A percentile compares a stretch with the other conserved stretches of the same genome.
phyloP scores from a whole-genome alignment of 177 flowering plant genomes.

The Vitis hybrid region DNA sequence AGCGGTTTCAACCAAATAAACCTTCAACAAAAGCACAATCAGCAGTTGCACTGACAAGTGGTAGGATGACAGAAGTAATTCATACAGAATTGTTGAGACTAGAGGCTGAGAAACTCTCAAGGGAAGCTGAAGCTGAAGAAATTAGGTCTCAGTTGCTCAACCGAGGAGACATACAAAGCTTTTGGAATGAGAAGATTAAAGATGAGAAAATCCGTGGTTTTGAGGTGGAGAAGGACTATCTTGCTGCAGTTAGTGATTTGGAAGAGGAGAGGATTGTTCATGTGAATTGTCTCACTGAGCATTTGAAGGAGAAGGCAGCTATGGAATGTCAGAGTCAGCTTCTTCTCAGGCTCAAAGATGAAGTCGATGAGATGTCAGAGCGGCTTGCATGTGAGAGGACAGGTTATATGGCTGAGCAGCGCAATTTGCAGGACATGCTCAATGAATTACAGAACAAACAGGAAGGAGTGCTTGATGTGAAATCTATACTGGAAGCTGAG shows the following conservation, averaged over 20 bases:
- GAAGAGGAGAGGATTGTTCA: conserved; percentile 51
- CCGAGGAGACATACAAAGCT: conserved; percentile 60
- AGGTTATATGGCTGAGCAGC: conserved; percentile 44
- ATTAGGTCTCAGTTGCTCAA: conserved; percentile 63
- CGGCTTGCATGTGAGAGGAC: conserved; percentile 55
- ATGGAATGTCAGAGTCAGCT: conserved; percentile 78
- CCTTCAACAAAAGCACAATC: conserved; percentile 91
- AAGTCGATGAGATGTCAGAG: conserved; percentile 67
- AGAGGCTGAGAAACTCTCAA: conserved; percentile 57
- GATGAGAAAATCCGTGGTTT: conserved; percentile 42
- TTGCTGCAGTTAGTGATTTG: conserved; percentile 39
- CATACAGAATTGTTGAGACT: conserved; percentile 52
- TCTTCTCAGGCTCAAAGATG: conserved; percentile 56
- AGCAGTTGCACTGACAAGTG: conserved; percentile 83
- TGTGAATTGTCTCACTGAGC: conserved; percentile 37
- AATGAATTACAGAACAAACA: conserved; percentile 48
- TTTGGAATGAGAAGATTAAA: conserved; percentile 64
- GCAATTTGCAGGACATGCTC: conserved; percentile 30
- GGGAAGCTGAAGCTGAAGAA: conserved; percentile 52
- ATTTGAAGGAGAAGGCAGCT: conserved; percentile 68
- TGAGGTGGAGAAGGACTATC: conserved; percentile 40
- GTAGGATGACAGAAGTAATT: conserved; percentile 66
- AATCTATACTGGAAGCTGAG: conserved; percentile 80
- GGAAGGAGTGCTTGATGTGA: conserved; percentile 63
- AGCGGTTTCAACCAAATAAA: conserved; percentile 76